Percentiles rank a stretch among this genome's conserved stretches.
These are phyloP conservation scores for Aspergillus oerlinghausenensis DNA, from an alignment of 2,329 filamentous ascomycete genomes.

Conservation along the genomic window DNA sequence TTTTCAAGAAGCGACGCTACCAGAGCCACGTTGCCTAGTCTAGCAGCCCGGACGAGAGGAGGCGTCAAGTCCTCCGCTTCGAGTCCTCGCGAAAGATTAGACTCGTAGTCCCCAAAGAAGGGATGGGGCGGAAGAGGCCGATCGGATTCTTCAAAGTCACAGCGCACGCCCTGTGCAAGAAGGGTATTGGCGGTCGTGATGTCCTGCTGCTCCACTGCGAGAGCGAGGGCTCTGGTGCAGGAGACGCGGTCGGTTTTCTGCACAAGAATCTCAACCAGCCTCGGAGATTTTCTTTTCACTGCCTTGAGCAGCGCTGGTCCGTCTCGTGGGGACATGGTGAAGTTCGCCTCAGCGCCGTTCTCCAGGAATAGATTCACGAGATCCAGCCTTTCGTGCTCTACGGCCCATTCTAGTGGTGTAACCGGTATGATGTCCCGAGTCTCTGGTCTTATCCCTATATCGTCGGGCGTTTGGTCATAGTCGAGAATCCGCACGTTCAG, in stretches of 20 bases:
- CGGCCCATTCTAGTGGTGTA: constrained; percentile 11
- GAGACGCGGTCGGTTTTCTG: constrained; percentile 2
- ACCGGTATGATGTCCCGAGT: constrained; percentile 1
- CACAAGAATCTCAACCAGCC: constrained; percentile 1
- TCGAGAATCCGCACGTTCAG: constrained; percentile 4
- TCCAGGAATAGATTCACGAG: constrained; percentile 6
- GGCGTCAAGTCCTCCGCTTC: constrained; percentile 1
- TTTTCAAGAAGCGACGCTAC: constrained; percentile 1
- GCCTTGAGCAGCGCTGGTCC: constrained; percentile 1
- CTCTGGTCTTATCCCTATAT: not conserved
- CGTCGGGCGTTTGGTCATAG: not conserved
- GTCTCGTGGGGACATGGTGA: not conserved
- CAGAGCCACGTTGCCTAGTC: constrained; percentile 1
- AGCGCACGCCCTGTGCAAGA: not conserved
- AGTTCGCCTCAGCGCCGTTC: constrained; percentile 4
- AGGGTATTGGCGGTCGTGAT: not conserved
- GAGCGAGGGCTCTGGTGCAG: constrained; percentile 3
- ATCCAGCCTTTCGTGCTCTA: constrained; percentile 5
- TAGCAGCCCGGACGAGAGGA: constrained; percentile 1
- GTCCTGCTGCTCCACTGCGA: constrained; percentile 1
- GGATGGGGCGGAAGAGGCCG: constrained; percentile 9
- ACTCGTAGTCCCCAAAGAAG: constrained; percentile 3
- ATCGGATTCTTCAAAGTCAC: constrained; percentile 16
- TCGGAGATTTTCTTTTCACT: not conserved
- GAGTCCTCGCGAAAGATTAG: not conserved